Percentiles rank a stretch among this genome's conserved stretches.
phyloP scores from a whole-genome alignment of 331 rosid species.

The Arachis monticola region DNA sequence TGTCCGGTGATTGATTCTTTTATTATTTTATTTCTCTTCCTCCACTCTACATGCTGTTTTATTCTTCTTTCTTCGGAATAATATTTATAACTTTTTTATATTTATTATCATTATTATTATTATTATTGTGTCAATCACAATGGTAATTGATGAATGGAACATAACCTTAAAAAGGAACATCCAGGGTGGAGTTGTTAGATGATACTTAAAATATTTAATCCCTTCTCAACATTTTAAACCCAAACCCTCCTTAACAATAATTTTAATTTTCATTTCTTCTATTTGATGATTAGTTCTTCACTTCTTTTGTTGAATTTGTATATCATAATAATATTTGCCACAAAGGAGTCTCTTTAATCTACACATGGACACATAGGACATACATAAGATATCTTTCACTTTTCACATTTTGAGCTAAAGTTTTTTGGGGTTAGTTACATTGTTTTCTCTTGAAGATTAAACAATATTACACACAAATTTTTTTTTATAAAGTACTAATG shows the following conservation, averaged over 20 bases:
- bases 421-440: neutral
- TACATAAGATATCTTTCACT: conserved; percentile 4
- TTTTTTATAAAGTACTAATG: too few relatives aligned
- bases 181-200: conserved; percentile 48
- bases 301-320: neutral
- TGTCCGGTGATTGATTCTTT: conserved; percentile 56
- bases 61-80: conserved; percentile 38
- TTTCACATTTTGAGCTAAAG: neutral
- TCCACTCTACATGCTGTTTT: conserved; percentile 52
- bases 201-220: conserved; percentile 28
- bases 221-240: neutral
- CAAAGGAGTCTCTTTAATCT: conserved; percentile 14
- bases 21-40: conserved; percentile 34
- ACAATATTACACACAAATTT: too few relatives aligned
- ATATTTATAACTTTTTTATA: neutral
- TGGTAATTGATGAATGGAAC: conserved; percentile 39
- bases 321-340: neutral
- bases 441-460: too few relatives aligned
- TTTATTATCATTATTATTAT: neutral
- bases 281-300: neutral
- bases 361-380: neutral
- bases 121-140: conserved; percentile 15
- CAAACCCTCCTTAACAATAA: neutral
- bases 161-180: conserved; percentile 37
- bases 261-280: conserved; percentile 2